Evolutionary conservation across 2,329 filamentous ascomycete genomes (phyloP), one percentile per base, ranked within the genome.

Genomic region (Neofusicoccum umdonicola): DNA sequence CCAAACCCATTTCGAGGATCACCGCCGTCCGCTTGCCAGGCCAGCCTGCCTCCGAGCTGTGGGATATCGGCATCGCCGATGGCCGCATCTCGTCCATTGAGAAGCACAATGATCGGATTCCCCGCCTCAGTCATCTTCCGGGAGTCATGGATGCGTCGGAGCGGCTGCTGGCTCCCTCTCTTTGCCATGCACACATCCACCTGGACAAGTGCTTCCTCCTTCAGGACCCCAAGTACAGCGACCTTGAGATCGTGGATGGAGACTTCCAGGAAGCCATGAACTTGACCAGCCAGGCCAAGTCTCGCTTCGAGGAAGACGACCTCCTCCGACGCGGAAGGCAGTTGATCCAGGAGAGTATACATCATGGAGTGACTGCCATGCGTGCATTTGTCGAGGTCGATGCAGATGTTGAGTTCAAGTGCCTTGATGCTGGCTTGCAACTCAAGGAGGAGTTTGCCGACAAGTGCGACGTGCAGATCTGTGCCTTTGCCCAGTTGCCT

Each of bases 121-220:
- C 62, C 15, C 54, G 54, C 6, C 44, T 35, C 15, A 35, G 22
- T 34, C 48, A 66, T 39, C 41, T 61, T 15, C 71, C 73, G 4
- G 71, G 77, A 34, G 72, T 76, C 4, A 73, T 86, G 57, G 69
- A 82, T 67, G 79, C 75, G 17, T 63, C 69, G 22, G 74, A 74
- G 56, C 72, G 78, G 31, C 74, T 86, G 1, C 69, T 86, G 11
- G 76, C 79, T 19, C 86, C 87, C 3, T 81, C 83, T 8, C 81
- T 92, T 3, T 90, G 88, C 68, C 90, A 92, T 71, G 88, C 89
- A 7, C 89, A 92, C 68, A 85, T 92, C 58, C 90, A 92, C 71
- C 80, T 92, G 34, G 90, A 92, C 74, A 89, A 89, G 71, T 82
- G 85, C 44, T 89, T 85, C 68, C 75, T 89, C 34, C 79, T 89